Evolutionary conservation across 169 alveolate genomes (phyloP), one percentile per base, ranked within the genome.

Genomic region (Babesia bigemina): DNA sequence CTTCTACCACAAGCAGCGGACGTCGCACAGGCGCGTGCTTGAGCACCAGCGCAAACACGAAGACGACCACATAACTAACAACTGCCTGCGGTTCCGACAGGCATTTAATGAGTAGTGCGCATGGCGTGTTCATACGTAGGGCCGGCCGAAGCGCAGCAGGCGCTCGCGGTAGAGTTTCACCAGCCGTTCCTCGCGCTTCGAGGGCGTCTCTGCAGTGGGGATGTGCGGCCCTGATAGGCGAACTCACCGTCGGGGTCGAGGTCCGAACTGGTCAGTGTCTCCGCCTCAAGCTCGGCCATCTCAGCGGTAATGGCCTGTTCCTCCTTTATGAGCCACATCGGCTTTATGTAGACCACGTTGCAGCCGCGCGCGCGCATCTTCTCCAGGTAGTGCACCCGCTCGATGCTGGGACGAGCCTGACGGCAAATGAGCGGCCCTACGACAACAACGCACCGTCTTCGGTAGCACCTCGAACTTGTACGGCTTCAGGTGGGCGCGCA

Each of bases 281-380:
- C 79, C 45, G 93, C 96, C 70, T 86, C 91, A 44, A 86, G 67
- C 75, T 93, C 96, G 16, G 85, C 81, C 52, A 93, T 70, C 63
- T 90, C 92, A 17, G 86, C 79, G 26, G 87, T 72, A 12, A 93
- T 58, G 48, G 90, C 67, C 48, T 76, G 61, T 70, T 92, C 95
- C 69, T 92, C 96, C 60, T 91, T 91, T 13, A 93, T 82, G 36
- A 92, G 79, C 97, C 97, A 94, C 78, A 87, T 71, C n/a, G 97
- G 97, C 72, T 94, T 94, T 52, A 92, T 84, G 85, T 94, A 94
- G 65, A 85, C 74, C 39, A 92, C 96, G 21, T 75, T 53, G 50
- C 95, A 88, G 28, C 97, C 97, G 57, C 92, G 63, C 12, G 94
- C 90, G 44, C 94, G 59, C 93, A 92, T 79, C 85, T 92, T 93